phyloP scores from a whole-genome alignment of 73 alveolate genomes.

The Breviolum minutum region DNA sequence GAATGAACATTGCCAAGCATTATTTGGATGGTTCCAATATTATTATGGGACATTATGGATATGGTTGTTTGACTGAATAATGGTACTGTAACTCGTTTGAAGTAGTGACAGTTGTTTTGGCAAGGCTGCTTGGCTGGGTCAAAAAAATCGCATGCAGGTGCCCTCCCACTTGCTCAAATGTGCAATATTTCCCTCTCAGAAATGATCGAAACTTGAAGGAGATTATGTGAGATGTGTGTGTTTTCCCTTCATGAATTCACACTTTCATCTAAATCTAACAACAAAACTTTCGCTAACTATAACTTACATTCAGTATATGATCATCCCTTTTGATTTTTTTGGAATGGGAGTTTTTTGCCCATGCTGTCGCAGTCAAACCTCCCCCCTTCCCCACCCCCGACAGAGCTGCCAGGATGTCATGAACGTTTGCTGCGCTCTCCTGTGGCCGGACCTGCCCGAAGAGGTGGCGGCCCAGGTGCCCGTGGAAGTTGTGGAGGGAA shows the following conservation, averaged over 20 bases:
- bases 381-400: no score
- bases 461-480: slow-evolving; percentile 90
- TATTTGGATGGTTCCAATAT: neutral
- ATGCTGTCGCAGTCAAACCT: neutral
- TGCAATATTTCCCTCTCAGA: no score
- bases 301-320: neutral
- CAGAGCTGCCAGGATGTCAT: slow-evolving; percentile 34
- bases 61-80: no score
- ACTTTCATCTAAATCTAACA: no score
- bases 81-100: no score
- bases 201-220: neutral
- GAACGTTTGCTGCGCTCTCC: slow-evolving; percentile 94
- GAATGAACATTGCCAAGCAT: neutral
- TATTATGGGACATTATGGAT: neutral
- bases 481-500: no score
- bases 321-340: neutral
- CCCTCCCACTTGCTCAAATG: no score
- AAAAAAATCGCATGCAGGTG: no score
- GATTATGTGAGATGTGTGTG: neutral
- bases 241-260: no score
- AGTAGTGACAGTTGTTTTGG: no score
- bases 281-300: no score
- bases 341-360: neutral
- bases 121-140: no score
- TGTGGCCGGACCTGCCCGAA: slow-evolving; percentile 95